These are phyloP conservation scores for Calonectria pteridis DNA, from an alignment of 2,329 filamentous ascomycete species.

Conservation along the genomic window DNA sequence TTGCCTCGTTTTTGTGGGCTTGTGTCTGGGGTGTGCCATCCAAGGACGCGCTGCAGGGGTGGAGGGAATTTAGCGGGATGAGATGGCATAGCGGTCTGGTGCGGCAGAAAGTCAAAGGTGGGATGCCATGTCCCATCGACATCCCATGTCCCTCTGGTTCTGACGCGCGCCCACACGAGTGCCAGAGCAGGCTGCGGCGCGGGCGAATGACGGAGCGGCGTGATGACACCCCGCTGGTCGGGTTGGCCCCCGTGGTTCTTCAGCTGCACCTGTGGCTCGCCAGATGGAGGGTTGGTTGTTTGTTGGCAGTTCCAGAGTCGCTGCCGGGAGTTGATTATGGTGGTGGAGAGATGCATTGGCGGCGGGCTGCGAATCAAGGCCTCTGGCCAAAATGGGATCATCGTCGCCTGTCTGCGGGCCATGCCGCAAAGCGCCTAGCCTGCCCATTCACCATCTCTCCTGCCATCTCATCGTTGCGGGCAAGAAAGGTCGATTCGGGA, in stretches of 20 bases:
- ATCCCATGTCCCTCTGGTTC: not conserved
- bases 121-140: slow-evolving; percentile 2
- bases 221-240: slow-evolving; percentile 17
- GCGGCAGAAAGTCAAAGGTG: slow-evolving; percentile 4
- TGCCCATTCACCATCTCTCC: slow-evolving; percentile 12
- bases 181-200: slow-evolving; percentile 16
- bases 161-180: not conserved
- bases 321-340: slow-evolving; percentile 20
- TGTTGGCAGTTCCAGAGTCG: slow-evolving; percentile 13
- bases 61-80: slow-evolving; percentile 17
- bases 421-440: slow-evolving; percentile 18
- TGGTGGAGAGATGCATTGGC: slow-evolving; percentile 7
- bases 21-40: slow-evolving; percentile 7
- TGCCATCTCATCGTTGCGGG: slow-evolving; percentile 8
- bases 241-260: slow-evolving; percentile 19
- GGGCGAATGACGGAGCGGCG: slow-evolving; percentile 21
- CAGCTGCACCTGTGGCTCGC: slow-evolving; percentile 3
- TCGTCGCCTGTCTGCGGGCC: slow-evolving; percentile 9
- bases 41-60: slow-evolving; percentile 17
- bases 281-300: slow-evolving; percentile 14
- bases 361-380: slow-evolving; percentile 6
- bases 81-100: slow-evolving; percentile 20
- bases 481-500: slow-evolving; percentile 18
- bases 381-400: slow-evolving; percentile 27
- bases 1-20: slow-evolving; percentile 45